Evolutionary conservation across 495 filamentous ascomycete species (phyloP), one percentile per base, ranked within the genome.

Genomic region (Hypomontagnella submonticulosa): DNA sequence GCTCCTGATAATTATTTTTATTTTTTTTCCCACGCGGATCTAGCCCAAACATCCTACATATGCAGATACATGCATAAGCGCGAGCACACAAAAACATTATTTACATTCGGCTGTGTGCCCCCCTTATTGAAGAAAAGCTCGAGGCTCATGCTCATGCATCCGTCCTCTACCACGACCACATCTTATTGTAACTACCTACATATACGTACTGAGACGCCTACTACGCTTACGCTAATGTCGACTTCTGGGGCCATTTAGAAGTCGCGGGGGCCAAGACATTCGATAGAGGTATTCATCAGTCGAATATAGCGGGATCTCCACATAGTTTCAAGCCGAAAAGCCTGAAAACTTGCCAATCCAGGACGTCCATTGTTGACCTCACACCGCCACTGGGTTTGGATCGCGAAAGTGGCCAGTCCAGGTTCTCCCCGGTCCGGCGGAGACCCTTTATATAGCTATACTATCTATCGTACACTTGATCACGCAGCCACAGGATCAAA

Each of bases 381-480:
- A 69, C 58, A 67, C 71, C 59, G 66, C 65, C 59, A 73, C 59
- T 52, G 60, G 61, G 37, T 9, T 34, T 30, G 53, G 42, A 59
- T 61, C 52, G 40, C 55, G 55, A 67, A 63, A 48, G 47, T 12
- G 33, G 54, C 52, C 59, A 36, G 43, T 42, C 53, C 18, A 55
- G 55, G 47, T 40, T 59, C 33, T 67, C 61, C 60, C 58, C 47
- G 36, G 38, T 57, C 51, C 43, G 54, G 60, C 59, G 53, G 57
- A 57, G 66, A 65, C 66, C 57, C 69, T 68, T 63, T 71, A 66
- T 70, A 70, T 73, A 66, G 33, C 44, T 50, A 62, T 41, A 57
- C n/a, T n/a, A 43, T 15, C 16, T n/a, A 56, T 41, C 58, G 43
- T 57, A 54, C 38, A 52, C 56, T 53, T 23, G 23, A 58, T 48